phyloP scores from a whole-genome alignment of 1,284 basidiomycete species.

The Ceratobasidium sp. region DNA sequence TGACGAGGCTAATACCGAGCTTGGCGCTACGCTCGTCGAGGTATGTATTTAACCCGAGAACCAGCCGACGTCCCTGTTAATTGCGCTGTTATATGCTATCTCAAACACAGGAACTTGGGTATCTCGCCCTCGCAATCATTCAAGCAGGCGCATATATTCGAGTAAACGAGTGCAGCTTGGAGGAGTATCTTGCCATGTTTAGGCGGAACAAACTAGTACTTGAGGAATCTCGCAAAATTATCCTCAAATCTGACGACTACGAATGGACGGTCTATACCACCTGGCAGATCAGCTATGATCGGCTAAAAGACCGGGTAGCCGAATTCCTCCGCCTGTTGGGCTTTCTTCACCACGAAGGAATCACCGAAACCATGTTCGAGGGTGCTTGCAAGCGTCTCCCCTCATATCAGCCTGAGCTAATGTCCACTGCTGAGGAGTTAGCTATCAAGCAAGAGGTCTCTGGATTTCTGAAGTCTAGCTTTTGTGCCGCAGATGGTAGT shows the following conservation, averaged over 20 bases:
- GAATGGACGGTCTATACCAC: slow-evolving; percentile 26
- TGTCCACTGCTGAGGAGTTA: not conserved
- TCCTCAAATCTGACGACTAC: slow-evolving; percentile 15
- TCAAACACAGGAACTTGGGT: slow-evolving; percentile 7
- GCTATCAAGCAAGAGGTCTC: not conserved
- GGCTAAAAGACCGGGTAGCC: not conserved
- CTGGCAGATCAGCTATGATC: slow-evolving; percentile 11
- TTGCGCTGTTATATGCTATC: not conserved
- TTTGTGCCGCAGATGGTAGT: not conserved
- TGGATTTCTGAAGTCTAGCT: not conserved
- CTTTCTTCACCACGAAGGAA: slow-evolving; percentile 30
- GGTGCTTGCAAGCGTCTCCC: not conserved
- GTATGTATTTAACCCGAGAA: no score
- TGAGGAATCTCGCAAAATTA: slow-evolving; percentile 2
- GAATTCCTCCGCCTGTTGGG: slow-evolving; percentile 16
- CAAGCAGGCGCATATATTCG: slow-evolving; percentile 41
- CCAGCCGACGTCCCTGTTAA: no score
- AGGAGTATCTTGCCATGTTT: not conserved
- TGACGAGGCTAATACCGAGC: not conserved
- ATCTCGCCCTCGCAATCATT: no score
- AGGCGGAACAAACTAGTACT: slow-evolving; percentile 2
- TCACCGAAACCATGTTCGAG: slow-evolving; percentile 19
- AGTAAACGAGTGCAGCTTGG: slow-evolving; percentile 17
- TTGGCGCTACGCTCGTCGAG: not conserved
- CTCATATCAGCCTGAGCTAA: not conserved